Evolutionary conservation across 768 basidiomycete species (phyloP), one percentile per base, ranked within the genome.

Genomic region (Chiua virens): DNA sequence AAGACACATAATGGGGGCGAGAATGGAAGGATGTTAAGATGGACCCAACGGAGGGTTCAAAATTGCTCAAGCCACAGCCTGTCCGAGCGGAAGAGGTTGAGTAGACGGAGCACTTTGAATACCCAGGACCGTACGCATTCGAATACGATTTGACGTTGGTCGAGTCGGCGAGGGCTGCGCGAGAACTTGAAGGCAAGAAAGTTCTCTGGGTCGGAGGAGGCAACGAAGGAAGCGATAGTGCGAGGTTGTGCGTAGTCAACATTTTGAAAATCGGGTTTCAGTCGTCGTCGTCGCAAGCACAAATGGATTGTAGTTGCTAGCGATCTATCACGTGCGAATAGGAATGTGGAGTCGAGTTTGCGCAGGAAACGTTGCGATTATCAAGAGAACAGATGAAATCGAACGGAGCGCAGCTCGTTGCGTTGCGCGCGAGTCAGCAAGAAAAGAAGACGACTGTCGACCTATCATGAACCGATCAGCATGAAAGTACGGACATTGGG

Each of bases 391-490:
- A 35, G 53, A 57, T 59, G 56, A 46, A 46, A 58, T 52, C 41
- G 54, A 61, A 63, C 65, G 50, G 53, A 54, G 41, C 66, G 63
- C 59, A 57, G 59, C 49, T 57, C 61, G 65, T 57, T 55, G 49
- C 45, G 65, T 57, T 57, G 47, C 47, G 58, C 50, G 50, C 46
- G 27, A 23, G 38, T 39, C 52, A 47, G 44, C 43, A 53, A 42
- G 35, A 38, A 47, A 41, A 43, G n/a, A 44, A 45, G 37, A 43
- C 30, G 21, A 45, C 23, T 49, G 42, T 27, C 34, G 21, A 32
- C 47, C 47, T 56, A 34, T 17, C 38, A 37, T 17, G 32, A 10
- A 25, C 28, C 25, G 35, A 44, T 46, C 25, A 36, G 10, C 15
- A 17, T 15, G 15, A 18, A 23, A 38, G n/a, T 2, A 28, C 0